These are phyloP conservation scores for Tylopilus sp. DNA, from an alignment of 1,284 basidiomycete genomes.

Conservation along the genomic window DNA sequence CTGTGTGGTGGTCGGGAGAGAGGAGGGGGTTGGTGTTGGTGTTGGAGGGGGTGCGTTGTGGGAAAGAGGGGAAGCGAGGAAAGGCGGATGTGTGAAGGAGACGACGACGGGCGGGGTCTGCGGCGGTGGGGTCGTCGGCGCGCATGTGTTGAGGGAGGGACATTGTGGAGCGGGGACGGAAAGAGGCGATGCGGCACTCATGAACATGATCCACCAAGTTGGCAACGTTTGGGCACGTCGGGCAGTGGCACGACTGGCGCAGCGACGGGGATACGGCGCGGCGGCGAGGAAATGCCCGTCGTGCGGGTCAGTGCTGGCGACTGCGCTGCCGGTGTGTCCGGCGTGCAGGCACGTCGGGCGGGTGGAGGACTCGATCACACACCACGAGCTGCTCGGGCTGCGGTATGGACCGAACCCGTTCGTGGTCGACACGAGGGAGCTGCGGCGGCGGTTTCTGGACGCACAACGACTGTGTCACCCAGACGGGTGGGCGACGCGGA, in stretches of 20 bases:
- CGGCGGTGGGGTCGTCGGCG: conserved; percentile 40
- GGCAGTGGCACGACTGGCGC: conserved; percentile 3
- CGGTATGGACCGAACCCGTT: conserved; percentile 64
- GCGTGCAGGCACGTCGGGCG: conserved; percentile 62
- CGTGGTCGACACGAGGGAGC: conserved; percentile 49
- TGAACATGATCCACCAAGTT: conserved; percentile 18
- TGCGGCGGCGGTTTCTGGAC: conserved; percentile 63
- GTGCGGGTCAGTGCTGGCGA: conserved; percentile 58
- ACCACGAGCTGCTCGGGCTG: conserved; percentile 64
- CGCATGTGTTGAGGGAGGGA: conserved; percentile 28
- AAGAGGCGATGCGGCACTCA: conserved; percentile 10
- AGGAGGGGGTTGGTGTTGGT: not conserved
- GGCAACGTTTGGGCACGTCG: conserved; percentile 11
- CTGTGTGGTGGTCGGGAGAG: not conserved
- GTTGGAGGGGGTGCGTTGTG: conserved; percentile 4
- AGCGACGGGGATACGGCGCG: conserved; percentile 17
- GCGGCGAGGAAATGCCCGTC: conserved; percentile 48
- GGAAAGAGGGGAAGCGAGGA: conserved; percentile 34
- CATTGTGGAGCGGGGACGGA: too few relatives aligned
- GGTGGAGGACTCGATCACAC: conserved; percentile 50
- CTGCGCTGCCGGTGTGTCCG: conserved; percentile 65
- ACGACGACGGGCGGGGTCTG: conserved; percentile 47
- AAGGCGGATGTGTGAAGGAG: conserved; percentile 36
- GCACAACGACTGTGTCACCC: conserved; percentile 80
- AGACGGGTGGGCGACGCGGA: conserved; percentile 71